Evolutionary conservation across 116 monocot genomes (phyloP), one percentile per base, ranked within the genome.

Genomic region (Phalaenopsis hybrid): DNA sequence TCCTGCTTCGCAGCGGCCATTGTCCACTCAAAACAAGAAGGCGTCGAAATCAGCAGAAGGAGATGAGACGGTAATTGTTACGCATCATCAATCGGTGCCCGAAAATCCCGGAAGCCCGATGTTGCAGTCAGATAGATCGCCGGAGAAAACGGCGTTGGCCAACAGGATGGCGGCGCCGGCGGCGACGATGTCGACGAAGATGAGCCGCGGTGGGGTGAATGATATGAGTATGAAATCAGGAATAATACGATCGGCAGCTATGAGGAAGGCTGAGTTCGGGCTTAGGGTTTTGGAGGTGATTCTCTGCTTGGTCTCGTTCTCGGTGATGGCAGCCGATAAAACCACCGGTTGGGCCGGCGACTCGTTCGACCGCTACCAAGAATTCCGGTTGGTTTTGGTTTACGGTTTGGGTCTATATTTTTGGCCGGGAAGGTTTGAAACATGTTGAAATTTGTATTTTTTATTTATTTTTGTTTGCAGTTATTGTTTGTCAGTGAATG

Each of bases 401-500:
- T 55, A 16, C 52, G 10, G 12, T 3, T 52, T 52, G 52, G 52
- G 12, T 16, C 18, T n/a, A 63, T 31, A 31, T 31, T 31, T 31
- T 65, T 65, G 3, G 0, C 55, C 55, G 55, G 2, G 3, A 7
- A 28, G 28, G 41, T 28, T 25, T 67, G 28, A 0, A 37, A 72
- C 0, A 37, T 17, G 8, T 72, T 20, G 41, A 72, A 72, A 16
- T 28, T 3, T 77, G 5, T 75, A 4, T 48, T 46, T 0, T 43
- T 21, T 65, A 4, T 48, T 46, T 0, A 17, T 21, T 65, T n/a
- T 21, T 20, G 44, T 6, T 1, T 21, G 31, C 89, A 96, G 96
- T 86, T 96, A 85, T 74, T 88, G 84, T 58, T 45, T 96, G 6
- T 67, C 89, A 9, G 79, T 87, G 21, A 92, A 89, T 74, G 87